Percentiles rank a stretch among this genome's conserved stretches.
Conservation (phyloP, 768 basidiomycete genomes). For the Lactifluus rugatus region DNA sequence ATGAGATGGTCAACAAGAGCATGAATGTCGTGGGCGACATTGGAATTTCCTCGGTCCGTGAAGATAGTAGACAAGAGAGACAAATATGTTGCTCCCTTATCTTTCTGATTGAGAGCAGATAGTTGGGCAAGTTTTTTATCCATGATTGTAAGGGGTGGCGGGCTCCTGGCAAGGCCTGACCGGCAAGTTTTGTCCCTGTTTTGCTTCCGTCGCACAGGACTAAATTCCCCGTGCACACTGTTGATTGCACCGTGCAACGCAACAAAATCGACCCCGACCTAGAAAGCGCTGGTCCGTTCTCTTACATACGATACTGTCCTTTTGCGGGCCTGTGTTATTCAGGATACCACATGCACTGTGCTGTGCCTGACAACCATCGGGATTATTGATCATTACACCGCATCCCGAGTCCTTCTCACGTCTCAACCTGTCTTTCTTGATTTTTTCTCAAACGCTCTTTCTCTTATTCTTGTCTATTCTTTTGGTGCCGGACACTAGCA, state of each 20-base stretch:
- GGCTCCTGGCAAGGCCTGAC: neutral
- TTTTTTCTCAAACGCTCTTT: neutral
- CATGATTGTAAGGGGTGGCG: conserved; percentile 32
- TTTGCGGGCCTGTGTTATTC: neutral
- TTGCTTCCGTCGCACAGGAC: neutral
- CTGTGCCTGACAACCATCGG: conserved; percentile 7
- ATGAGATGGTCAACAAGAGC: conserved; percentile 70
- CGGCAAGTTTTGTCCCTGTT: neutral
- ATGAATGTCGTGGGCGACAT: conserved; percentile 49
- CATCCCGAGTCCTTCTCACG: neutral
- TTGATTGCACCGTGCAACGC: too few species aligned
- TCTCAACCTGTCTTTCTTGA: neutral
- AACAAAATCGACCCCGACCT: neutral
- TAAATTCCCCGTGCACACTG: too few species aligned
- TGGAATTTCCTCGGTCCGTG: conserved; percentile 37
- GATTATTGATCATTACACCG: neutral
- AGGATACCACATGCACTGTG: neutral
- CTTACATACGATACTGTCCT: neutral
- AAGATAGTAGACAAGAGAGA: conserved; percentile 59
- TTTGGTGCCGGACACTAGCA: conserved; percentile 10
- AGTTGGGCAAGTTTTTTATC: conserved; percentile 57
- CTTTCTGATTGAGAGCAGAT: conserved; percentile 63
- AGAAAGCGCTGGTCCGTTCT: neutral
- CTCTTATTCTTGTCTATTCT: neutral
- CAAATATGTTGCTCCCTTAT: conserved; percentile 70